Conservation (phyloP, 179 eudicot genomes). For the Sideroxylon spinosum region DNA sequence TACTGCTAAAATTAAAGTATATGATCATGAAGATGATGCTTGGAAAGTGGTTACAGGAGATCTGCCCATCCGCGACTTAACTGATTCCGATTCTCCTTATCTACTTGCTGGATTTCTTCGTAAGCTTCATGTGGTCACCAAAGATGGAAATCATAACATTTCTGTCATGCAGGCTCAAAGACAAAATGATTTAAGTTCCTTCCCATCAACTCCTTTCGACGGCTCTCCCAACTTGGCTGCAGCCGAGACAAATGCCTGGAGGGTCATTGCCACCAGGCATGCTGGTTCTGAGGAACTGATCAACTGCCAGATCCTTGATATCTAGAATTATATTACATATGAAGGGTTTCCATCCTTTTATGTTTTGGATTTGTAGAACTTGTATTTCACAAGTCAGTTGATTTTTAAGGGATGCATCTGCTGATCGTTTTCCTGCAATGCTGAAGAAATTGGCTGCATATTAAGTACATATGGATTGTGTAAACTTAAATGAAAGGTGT, state of each 20-base stretch:
- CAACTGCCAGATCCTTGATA: constrained; percentile 65
- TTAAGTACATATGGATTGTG: not conserved
- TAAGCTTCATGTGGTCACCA: constrained; percentile 77
- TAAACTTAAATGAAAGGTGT: not conserved
- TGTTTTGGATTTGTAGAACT: not conserved
- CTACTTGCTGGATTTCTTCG: constrained; percentile 70
- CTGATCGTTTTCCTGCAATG: not conserved
- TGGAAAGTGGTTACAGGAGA: constrained; percentile 74
- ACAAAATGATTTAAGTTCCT: constrained; percentile 21
- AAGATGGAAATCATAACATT: constrained; percentile 53
- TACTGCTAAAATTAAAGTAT: constrained; percentile 65
- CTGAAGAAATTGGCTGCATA: not conserved
- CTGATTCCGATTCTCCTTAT: constrained; percentile 83
- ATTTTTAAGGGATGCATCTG: constrained; percentile 8
- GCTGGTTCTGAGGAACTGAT: constrained; percentile 65
- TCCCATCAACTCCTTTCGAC: constrained; percentile 20
- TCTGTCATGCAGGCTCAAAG: constrained; percentile 56
- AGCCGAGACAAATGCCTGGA: constrained; percentile 45
- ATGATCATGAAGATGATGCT: constrained; percentile 62
- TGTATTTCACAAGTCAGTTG: not conserved
- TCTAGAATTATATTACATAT: constrained; percentile 18
- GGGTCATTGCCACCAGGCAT: constrained; percentile 45
- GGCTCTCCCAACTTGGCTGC: constrained; percentile 16
- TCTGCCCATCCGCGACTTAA: constrained; percentile 56
- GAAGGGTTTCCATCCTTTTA: not conserved